A percentile compares a stretch with the other conserved stretches of the same genome.
phyloP scores from a whole-genome alignment of 306 rosid species.

The Begonia peltatifolia region DNA sequence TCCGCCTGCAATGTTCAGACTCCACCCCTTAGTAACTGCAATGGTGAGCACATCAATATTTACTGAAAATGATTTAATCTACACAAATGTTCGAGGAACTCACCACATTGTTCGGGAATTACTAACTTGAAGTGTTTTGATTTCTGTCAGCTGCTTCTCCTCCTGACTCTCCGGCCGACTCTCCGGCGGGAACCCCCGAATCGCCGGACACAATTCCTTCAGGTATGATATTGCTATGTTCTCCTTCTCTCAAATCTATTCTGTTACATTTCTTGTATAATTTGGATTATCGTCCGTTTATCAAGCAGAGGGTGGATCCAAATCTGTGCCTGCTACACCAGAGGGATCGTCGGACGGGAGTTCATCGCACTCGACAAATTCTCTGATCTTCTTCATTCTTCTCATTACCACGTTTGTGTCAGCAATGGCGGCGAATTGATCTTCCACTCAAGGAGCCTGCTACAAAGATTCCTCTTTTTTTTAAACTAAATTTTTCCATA shows the following conservation, averaged over 20 bases:
- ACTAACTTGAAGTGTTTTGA: background rate
- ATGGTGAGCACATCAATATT: slow-evolving; percentile 21
- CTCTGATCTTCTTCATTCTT: slow-evolving; percentile 25
- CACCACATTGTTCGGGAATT: no score
- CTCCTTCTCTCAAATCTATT: background rate
- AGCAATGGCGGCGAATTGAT: slow-evolving; percentile 19
- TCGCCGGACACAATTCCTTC: slow-evolving; percentile 45
- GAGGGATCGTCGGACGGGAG: slow-evolving; percentile 36
- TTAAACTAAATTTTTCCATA: no score
- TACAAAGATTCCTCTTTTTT: no score
- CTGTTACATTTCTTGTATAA: no score
- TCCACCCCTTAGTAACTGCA: slow-evolving; percentile 45
- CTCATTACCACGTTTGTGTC: slow-evolving; percentile 35
- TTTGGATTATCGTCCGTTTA: no score
- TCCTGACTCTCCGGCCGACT: slow-evolving; percentile 35
- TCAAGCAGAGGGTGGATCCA: slow-evolving; percentile 43
- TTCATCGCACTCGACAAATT: slow-evolving; percentile 31
- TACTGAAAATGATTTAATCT: no score
- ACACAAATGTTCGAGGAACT: no score
- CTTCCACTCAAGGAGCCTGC: background rate
- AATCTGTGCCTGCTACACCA: slow-evolving; percentile 34
- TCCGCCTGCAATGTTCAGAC: slow-evolving; percentile 62
- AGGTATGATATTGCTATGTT: slow-evolving; percentile 16
- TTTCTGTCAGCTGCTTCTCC: slow-evolving; percentile 39
- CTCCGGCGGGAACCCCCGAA: slow-evolving; percentile 52